These are phyloP conservation scores for Diaporthe sp. DNA, from an alignment of 2,329 filamentous ascomycete species.

Conservation along the genomic window DNA sequence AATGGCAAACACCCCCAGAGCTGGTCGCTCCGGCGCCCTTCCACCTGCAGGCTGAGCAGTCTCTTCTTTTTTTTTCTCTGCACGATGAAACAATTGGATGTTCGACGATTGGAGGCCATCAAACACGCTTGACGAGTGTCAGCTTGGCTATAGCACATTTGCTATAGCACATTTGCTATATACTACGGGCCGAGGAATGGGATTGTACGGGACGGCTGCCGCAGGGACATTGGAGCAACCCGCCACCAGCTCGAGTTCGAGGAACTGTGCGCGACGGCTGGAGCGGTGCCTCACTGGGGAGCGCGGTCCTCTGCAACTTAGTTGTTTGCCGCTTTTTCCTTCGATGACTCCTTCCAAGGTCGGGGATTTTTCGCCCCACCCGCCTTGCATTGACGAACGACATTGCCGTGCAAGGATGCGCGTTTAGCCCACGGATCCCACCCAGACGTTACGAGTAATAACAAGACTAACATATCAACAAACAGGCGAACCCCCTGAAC, in stretches of 20 bases:
- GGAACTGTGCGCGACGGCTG: slow-evolving; percentile 8
- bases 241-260: slow-evolving; percentile 8
- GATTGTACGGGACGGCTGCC: neutral
- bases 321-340: neutral
- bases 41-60: neutral
- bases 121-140: slow-evolving; percentile 39
- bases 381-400: slow-evolving; percentile 52
- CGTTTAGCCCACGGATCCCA: slow-evolving; percentile 46
- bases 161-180: slow-evolving; percentile 26
- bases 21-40: neutral
- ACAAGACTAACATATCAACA: slow-evolving; percentile 63
- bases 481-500: slow-evolving; percentile 91
- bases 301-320: slow-evolving; percentile 20
- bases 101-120: slow-evolving; percentile 18
- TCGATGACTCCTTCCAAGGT: slow-evolving; percentile 37
- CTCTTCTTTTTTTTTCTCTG: neutral
- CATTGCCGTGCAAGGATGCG: slow-evolving; percentile 54
- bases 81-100: slow-evolving; percentile 8
- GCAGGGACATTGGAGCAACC: neutral
- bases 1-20: neutral
- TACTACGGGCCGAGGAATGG: neutral
- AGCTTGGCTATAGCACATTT: slow-evolving; percentile 26
- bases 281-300: slow-evolving; percentile 1
- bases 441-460: slow-evolving; percentile 52
- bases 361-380: slow-evolving; percentile 38